Base-by-base conservation (phyloP, 208 protist genomes). In the Endotrypanum monterogeii region DNA sequence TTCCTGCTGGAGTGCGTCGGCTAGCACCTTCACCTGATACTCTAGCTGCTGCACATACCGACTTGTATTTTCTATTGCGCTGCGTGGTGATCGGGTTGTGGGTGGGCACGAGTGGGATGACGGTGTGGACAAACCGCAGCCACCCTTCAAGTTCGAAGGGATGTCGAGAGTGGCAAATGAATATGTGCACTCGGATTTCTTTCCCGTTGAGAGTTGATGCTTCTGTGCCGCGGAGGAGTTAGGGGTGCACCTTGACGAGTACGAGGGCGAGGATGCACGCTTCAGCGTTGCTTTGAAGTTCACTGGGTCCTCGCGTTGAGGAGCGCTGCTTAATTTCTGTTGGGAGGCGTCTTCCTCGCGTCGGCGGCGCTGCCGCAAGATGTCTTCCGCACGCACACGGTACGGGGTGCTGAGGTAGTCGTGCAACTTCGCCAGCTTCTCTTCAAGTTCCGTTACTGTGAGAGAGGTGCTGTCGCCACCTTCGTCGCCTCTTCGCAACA, bases 361-460 rank as follows among this genome's bases (percentile, higher is more conserved):
- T 12, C 52, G 70, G 12, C 76, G 69, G 8, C 70, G 76, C 37
- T 69, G 69, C 55, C 68, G 70, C 41, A 80, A 57, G 39, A 80
- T 76, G 60, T 50, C 32, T 18, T 75, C 56, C 14, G 76, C 76
- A 52, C 70, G 76, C 28, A 46, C 20, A 1, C 76, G 76, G 61
- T 80, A 80, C 25, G 76, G 70, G 28, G 76, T 76, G 44, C 76
- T 80, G 54, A 80, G 62, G 70, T 76, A 80, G 70, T 80, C 65
- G 70, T 80, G 76, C 67, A 80, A 56, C 18, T 62, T 56, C 20
- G 37, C 16, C 30, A 80, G 62, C 63, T 80, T 80, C 16, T 67
- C 70, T 41, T 80, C 63, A 18, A 80, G 56, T 37, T 80, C 70
- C 18, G 74, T 70, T 35, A 76, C 76, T n/a, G 76, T 68, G 70